Base-by-base conservation (phyloP, 176 grass and related monocot species). In the Paspalum vaginatum region DNA sequence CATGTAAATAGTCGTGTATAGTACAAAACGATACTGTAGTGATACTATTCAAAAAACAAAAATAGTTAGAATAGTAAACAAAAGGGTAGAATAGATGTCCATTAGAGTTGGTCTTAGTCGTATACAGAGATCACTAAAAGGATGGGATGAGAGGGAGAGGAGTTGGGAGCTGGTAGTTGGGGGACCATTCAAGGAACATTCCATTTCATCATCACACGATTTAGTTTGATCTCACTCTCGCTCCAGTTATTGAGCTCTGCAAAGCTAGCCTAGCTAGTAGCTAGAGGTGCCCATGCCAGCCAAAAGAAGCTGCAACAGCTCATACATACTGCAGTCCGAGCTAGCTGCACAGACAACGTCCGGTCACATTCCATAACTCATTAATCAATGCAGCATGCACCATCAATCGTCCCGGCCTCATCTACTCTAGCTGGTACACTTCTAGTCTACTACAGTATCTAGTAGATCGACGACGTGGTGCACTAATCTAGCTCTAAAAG, bases 181-280 rank as follows among this genome's bases (percentile, higher is more conserved):
- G 64, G 58, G 60, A 77, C 61, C 70, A 64, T 48, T 45, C 79
- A 45, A 42, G 53, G 20, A 63, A 71, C 38, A 72, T 70, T 87
- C 55, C 70, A 77, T 76, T 77, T 77, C 41, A 71, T 16, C 17
- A 60, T 71, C 47, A 4, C 11, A 20, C 22, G 24, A 21, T 21
- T 66, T 39, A 24, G 0, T 51, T 72, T 61, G 43, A 50, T 72
- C 79, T 71, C 39, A n/a, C 14, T 24, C 1, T 41, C 41, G 40
- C 24, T 60, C 25, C 53, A 81, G 65, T 78, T 24, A 63, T 62
- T 38, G 57, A 48, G 57, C 14, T 61, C 55, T 46, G 55, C 74
- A 77, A 62, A 77, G 45, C 5, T 32, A 38, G 58, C 42, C 57
- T 61, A 45, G 21, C 56, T 49, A 63, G 7, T 38, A 64, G 13